Evolutionary conservation across 2,329 filamentous ascomycete genomes (phyloP).

Genomic region (Colletotrichum abscissum): DNA sequence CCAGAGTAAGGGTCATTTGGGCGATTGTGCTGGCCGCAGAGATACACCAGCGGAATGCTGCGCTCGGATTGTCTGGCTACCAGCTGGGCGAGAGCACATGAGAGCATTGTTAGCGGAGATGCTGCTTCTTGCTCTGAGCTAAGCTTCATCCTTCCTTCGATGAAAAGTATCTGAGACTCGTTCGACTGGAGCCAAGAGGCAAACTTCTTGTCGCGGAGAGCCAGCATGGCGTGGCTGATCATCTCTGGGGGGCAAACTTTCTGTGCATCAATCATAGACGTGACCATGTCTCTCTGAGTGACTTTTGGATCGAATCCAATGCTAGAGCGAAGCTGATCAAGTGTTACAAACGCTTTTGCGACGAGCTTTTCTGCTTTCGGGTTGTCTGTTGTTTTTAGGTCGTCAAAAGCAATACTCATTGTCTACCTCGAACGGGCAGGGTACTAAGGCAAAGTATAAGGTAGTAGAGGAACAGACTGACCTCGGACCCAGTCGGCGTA

Average conservation of each 20-base stretch:
- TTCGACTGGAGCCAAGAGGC: constrained; percentile 3
- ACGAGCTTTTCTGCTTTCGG: background rate
- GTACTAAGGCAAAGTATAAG: too few relatives aligned
- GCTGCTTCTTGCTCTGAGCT: constrained; percentile 8
- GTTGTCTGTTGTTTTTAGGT: background rate
- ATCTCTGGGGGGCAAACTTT: constrained; percentile 4
- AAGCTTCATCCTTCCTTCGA: constrained; percentile 13
- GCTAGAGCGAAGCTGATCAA: background rate
- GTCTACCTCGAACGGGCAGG: too few relatives aligned
- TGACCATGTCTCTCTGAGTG: background rate
- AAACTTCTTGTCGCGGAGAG: background rate
- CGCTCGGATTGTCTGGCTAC: background rate
- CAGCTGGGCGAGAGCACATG: background rate
- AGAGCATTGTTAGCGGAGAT: constrained; percentile 4
- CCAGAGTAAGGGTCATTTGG: background rate
- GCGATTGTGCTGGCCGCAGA: constrained; percentile 10
- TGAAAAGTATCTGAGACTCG: background rate
- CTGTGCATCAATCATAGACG: constrained; percentile 9
- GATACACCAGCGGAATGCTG: background rate
- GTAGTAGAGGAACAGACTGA: background rate
- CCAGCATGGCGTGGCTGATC: background rate
- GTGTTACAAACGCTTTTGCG: background rate
- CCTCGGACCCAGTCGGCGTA: background rate
- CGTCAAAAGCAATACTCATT: background rate
- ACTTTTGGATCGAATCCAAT: background rate